phyloP scores from a whole-genome alignment of 1,139 yeast genomes.

The Tardiomyces digboiensis region DNA sequence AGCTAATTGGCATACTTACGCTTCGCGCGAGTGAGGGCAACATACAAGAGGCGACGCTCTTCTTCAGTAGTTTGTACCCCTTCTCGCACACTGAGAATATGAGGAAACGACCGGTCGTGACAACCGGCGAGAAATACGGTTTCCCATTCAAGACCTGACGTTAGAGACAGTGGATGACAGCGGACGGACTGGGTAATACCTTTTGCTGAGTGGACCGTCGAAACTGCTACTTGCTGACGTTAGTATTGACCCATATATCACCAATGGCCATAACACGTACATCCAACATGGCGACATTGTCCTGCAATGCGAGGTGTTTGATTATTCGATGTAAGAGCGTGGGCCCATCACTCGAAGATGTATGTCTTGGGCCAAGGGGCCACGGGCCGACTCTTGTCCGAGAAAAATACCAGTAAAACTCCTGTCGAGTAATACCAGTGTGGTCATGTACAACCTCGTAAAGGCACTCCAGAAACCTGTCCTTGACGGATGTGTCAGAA shows the following conservation, averaged over 20 bases:
- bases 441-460: neutral
- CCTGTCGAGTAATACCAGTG: neutral
- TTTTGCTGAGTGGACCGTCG: constrained; percentile 84
- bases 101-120: constrained; percentile 50
- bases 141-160: constrained; percentile 57
- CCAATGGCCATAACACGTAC: neutral
- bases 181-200: too few species aligned
- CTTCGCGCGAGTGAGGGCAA: constrained; percentile 66
- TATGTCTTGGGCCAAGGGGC: too few species aligned
- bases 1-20: neutral
- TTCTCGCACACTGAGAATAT: constrained; percentile 5
- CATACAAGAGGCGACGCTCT: constrained; percentile 74
- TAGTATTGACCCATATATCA: too few species aligned
- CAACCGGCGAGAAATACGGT: constrained; percentile 70
- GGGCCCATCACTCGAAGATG: too few species aligned
- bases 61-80: constrained; percentile 34
- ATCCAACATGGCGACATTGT: neutral
- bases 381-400: too few species aligned
- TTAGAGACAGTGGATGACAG: too few species aligned
- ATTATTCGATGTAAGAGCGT: too few species aligned
- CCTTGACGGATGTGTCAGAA: neutral
- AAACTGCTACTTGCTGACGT: constrained; percentile 28
- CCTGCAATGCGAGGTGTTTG: neutral
- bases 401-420: too few species aligned
- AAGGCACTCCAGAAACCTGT: neutral